Evolutionary conservation across 2,329 filamentous ascomycete genomes (phyloP).

Genomic region (Curvularia sp.): DNA sequence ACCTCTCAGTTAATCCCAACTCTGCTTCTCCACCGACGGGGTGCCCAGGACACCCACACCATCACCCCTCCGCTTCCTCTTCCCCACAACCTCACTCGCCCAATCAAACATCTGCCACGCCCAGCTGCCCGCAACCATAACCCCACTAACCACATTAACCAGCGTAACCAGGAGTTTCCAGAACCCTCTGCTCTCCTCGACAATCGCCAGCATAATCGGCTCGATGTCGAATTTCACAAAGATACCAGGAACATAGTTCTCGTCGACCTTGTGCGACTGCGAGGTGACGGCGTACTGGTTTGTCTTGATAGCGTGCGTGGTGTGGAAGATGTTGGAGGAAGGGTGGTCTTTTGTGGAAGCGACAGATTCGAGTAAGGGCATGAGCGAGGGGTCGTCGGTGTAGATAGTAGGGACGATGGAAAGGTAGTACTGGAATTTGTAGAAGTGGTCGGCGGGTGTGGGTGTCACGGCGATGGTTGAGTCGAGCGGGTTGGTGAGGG

Average conservation of each 20-base stretch:
- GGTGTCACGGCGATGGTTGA: conserved; percentile 88
- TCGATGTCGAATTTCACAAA: conserved; percentile 99
- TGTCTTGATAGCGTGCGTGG: conserved; percentile 73
- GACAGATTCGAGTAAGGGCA: conserved; percentile 55
- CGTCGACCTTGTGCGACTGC: conserved; percentile 74
- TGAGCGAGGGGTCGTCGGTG: conserved; percentile 59
- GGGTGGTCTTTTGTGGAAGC: conserved; percentile 42
- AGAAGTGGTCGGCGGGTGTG: conserved; percentile 75
- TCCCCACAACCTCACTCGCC: conserved; percentile 60
- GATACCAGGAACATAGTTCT: conserved; percentile 79
- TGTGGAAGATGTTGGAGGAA: conserved; percentile 46
- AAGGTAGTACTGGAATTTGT: conserved; percentile 98
- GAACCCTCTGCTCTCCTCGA: conserved; percentile 78
- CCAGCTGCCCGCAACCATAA: conserved; percentile 94
- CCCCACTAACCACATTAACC: conserved; percentile 88
- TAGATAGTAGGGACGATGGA: conserved; percentile 95
- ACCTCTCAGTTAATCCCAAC: conserved; percentile 20
- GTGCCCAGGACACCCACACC: conserved; percentile 58
- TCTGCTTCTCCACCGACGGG: conserved; percentile 25
- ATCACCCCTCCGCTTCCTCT: conserved; percentile 47
- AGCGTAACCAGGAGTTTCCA: conserved; percentile 79
- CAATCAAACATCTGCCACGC: conserved; percentile 85
- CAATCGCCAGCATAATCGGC: conserved; percentile 85
- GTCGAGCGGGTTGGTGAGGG: conserved; percentile 91
- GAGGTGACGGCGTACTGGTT: conserved; percentile 98